phyloP scores from a whole-genome alignment of 139 green algal species.

The Ettlia oleoabundans region DNA sequence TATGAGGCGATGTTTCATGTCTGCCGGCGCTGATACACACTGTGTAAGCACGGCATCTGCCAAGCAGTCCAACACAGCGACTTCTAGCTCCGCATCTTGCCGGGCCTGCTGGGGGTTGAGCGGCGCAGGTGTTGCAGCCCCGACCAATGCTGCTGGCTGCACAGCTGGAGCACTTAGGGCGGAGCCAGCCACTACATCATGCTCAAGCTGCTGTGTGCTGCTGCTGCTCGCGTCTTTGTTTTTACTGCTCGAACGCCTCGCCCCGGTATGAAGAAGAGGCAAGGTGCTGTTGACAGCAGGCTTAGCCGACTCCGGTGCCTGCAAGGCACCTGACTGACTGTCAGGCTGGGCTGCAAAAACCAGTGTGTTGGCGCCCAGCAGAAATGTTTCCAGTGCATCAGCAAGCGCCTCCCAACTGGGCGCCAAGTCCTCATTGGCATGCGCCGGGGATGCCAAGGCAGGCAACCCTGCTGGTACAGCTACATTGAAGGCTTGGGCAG shows the following conservation, averaged over 20 bases:
- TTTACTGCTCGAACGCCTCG: too few species aligned
- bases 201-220: too few species aligned
- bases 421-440: slow-evolving; percentile 2
- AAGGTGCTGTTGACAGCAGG: too few species aligned
- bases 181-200: too few species aligned
- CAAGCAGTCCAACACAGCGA: slow-evolving; percentile 76
- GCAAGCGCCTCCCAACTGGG: slow-evolving; percentile 59
- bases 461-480: slow-evolving; percentile 71
- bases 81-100: slow-evolving; percentile 70
- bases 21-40: slow-evolving; percentile 50
- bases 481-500: slow-evolving; percentile 61
- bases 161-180: not conserved
- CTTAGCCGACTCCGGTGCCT: too few species aligned
- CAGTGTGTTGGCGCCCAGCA: slow-evolving; percentile 52
- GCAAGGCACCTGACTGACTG: not conserved
- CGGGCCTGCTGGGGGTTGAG: slow-evolving; percentile 11
- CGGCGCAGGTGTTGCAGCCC: not conserved
- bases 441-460: slow-evolving; percentile 43
- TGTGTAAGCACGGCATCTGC: slow-evolving; percentile 71
- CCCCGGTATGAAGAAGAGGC: too few species aligned
- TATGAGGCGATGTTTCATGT: slow-evolving; percentile 65
- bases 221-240: too few species aligned
- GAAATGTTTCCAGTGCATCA: slow-evolving; percentile 64
- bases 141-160: not conserved
- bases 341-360: not conserved